These are phyloP conservation scores for Isabelozyma heimii DNA, from an alignment of 805 yeast species.

Conservation along the genomic window DNA sequence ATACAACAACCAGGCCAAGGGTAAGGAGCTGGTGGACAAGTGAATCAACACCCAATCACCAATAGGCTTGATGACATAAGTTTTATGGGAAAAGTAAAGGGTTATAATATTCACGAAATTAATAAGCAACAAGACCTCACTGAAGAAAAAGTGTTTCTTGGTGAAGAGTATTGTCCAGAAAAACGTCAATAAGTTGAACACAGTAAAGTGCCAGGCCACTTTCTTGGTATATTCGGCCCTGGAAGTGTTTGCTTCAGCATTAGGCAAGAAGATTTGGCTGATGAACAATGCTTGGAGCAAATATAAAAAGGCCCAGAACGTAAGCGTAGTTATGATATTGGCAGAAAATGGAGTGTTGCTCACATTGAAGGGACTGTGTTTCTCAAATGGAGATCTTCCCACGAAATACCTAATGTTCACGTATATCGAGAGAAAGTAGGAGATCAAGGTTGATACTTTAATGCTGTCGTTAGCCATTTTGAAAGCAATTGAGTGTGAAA, in stretches of 20 bases:
- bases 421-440: slow-evolving; percentile 55
- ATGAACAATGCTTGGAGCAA: slow-evolving; percentile 53
- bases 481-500: background rate
- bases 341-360: slow-evolving; percentile 73
- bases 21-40: slow-evolving; percentile 64
- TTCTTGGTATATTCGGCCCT: slow-evolving; percentile 25
- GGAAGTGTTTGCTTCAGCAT: slow-evolving; percentile 11
- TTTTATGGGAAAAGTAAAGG: slow-evolving; percentile 57
- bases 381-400: slow-evolving; percentile 49
- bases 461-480: slow-evolving; percentile 3
- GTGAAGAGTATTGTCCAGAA: slow-evolving; percentile 66
- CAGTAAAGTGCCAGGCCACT: slow-evolving; percentile 61
- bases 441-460: slow-evolving; percentile 46
- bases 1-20: slow-evolving; percentile 71
- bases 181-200: slow-evolving; percentile 59
- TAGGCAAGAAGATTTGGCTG: slow-evolving; percentile 41
- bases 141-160: slow-evolving; percentile 52
- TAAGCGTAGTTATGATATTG: slow-evolving; percentile 43
- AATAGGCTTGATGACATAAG: slow-evolving; percentile 53
- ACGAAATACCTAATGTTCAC: slow-evolving; percentile 56
- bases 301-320: slow-evolving; percentile 59
- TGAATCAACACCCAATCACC: slow-evolving; percentile 58
- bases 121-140: slow-evolving; percentile 56
- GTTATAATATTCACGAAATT: slow-evolving; percentile 60
- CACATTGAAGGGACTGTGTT: slow-evolving; percentile 48